Base-by-base conservation (phyloP, 2,329 filamentous ascomycete genomes). In the Hypoxylon sp. region DNA sequence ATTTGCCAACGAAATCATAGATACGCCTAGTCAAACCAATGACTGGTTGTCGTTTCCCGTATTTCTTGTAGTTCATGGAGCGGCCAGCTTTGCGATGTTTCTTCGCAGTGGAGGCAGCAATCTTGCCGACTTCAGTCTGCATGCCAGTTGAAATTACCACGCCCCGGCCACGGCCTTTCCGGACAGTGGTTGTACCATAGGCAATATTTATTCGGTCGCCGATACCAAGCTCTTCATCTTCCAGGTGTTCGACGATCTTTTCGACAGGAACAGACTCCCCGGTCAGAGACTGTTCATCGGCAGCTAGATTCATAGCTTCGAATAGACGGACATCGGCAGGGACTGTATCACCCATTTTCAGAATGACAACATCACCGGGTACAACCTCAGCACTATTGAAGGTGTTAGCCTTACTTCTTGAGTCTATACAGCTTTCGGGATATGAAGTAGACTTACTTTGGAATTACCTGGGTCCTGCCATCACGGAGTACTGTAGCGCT, bases 221-320 rank as follows among this genome's bases (percentile, higher is more conserved):
- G 70, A 92, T 90, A 27, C 90, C 87, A 49, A 91, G 84, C 49
- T 89, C 84, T 14, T 80, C 79, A 69, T 86, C 84, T 76, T 87
- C 78, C 81, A 89, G 76, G 78, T 84, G 73, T 75, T 87, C 84
- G 22, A 85, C 82, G 48, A 86, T 84, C 82, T 94, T 92, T 77
- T 90, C 88, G 27, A 92, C 90, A 6, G 91, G 90, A 14, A 92
- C 83, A 3, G 92, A 92, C 79, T 95, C 92, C 75, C 92, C 92
- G 6, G 92, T 94, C 49, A 94, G 85, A 55, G 92, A 89, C 50
- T 91, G 90, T 79, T 94, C 92, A 73, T 97, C 93, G 75, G 91
- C 93, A 68, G 90, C 89, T 50, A 94, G 85, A 78, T 96, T 95
- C 87, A 95, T 92, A 66, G 86, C 88, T 75, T 93, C 90, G 72